Evolutionary conservation across 768 basidiomycete genomes (phyloP).

Genomic region (Tulasnella sp.): DNA sequence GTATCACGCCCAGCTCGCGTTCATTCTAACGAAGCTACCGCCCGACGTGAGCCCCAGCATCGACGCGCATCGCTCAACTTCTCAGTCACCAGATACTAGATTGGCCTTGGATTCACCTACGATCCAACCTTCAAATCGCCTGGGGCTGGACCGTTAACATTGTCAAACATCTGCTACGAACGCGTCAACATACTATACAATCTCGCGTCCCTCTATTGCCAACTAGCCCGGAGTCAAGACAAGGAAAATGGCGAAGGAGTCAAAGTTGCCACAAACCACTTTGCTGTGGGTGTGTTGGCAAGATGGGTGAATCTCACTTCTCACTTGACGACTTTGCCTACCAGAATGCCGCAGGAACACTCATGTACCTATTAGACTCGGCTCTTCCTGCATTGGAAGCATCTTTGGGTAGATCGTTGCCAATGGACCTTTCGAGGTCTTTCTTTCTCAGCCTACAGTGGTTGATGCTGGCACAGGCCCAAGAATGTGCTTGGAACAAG

Average conservation of each 20-base stretch:
- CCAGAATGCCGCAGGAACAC: constrained; percentile 58
- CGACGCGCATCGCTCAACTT: constrained; percentile 18
- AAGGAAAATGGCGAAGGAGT: constrained; percentile 66
- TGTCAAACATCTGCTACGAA: constrained; percentile 73
- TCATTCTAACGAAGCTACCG: constrained; percentile 74
- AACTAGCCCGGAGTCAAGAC: constrained; percentile 59
- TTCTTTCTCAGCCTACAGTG: constrained; percentile 53
- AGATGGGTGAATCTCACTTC: background rate
- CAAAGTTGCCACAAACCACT: constrained; percentile 58
- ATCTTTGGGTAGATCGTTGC: constrained; percentile 34
- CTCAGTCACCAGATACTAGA: too few relatives aligned
- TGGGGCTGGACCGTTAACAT: constrained; percentile 41
- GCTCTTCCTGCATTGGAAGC: constrained; percentile 40
- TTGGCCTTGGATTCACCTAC: constrained; percentile 60
- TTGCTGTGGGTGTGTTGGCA: constrained; percentile 42
- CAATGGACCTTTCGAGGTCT: constrained; percentile 51
- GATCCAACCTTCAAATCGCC: constrained; percentile 51
- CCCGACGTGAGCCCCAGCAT: constrained; percentile 49
- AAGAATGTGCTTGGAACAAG: constrained; percentile 94
- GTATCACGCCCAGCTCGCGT: constrained; percentile 83
- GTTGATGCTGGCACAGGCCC: constrained; percentile 85
- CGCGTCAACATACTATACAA: constrained; percentile 71
- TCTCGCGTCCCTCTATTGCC: constrained; percentile 73
- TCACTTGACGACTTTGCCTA: background rate
- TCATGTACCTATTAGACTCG: constrained; percentile 46